Conservation (phyloP, 371 early-diverging fungal species). For the Mortierella polycephala region DNA sequence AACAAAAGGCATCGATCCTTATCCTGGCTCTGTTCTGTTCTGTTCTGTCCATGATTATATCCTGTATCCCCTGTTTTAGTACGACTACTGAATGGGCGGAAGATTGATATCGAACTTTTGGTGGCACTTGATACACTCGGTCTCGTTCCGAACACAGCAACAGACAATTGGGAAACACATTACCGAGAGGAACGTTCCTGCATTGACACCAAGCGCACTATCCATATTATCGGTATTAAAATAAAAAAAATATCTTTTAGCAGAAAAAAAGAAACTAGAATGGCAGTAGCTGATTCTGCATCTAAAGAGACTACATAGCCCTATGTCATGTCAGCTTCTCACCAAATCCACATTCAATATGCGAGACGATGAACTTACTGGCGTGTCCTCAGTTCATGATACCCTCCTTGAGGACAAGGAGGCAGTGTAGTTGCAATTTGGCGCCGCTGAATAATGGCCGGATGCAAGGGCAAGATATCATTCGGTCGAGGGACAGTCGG, state of each 20-base stretch:
- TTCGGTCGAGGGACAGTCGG: conserved; percentile 42
- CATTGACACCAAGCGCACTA: conserved; percentile 37
- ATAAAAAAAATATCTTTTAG: neutral
- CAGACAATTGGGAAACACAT: conserved; percentile 45
- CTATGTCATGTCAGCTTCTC: too few species aligned
- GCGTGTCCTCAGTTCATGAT: conserved; percentile 33
- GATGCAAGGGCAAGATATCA: conserved; percentile 45
- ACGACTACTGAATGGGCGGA: conserved; percentile 16
- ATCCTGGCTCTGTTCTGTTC: neutral
- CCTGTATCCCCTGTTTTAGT: neutral
- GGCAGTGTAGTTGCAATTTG: conserved; percentile 42
- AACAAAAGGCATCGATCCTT: neutral
- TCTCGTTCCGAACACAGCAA: conserved; percentile 39
- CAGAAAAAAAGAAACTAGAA: neutral
- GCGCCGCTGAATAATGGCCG: conserved; percentile 46
- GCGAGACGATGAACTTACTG: conserved; percentile 15
- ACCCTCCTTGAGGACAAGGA: conserved; percentile 46
- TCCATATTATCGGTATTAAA: neutral
- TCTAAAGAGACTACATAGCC: too few species aligned
- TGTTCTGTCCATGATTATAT: neutral
- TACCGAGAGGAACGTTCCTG: conserved; percentile 38
- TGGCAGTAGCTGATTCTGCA: too few species aligned
- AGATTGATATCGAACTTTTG: conserved; percentile 44
- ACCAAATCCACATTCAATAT: too few species aligned
- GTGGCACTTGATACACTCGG: conserved; percentile 46